Evolutionary conservation across 768 basidiomycete species (phyloP).

Genomic region (Suillus subluteus): DNA sequence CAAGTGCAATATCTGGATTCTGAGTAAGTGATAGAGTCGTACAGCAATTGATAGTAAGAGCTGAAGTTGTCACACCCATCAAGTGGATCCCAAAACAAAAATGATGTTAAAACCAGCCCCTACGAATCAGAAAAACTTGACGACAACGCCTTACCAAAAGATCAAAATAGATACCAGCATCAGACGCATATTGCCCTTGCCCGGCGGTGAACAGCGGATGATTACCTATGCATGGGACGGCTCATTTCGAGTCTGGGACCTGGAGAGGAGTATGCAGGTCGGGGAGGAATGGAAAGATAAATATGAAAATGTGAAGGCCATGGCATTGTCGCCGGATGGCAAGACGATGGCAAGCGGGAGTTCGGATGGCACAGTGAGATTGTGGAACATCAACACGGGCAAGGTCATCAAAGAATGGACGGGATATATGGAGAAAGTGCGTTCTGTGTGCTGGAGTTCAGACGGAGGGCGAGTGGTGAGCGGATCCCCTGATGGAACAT

Average conservation of each 20-base stretch:
- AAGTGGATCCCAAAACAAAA: background rate
- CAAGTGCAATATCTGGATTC: background rate
- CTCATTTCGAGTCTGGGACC: background rate
- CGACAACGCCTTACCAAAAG: background rate
- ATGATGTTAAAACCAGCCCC: background rate
- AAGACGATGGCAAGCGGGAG: background rate
- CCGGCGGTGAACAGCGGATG: background rate
- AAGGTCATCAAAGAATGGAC: background rate
- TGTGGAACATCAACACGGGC: background rate
- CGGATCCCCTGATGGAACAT: background rate
- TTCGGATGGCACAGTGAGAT: background rate
- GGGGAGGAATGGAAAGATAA: background rate
- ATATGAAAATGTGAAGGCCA: background rate
- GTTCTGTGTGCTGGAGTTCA: background rate
- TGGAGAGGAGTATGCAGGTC: background rate
- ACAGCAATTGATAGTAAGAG: background rate
- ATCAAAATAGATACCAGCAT: background rate
- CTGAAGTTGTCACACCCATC: background rate
- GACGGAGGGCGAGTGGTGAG: background rate
- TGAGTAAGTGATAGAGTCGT: background rate
- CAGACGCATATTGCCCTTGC: background rate
- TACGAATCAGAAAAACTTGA: background rate
- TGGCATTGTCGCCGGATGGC: background rate
- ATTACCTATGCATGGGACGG: background rate
- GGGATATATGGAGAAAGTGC: background rate